A percentile compares a stretch with the other conserved stretches of the same genome.
Conservation (phyloP, 345 rosid species). For the Cardamine chenopodiifolia region DNA sequence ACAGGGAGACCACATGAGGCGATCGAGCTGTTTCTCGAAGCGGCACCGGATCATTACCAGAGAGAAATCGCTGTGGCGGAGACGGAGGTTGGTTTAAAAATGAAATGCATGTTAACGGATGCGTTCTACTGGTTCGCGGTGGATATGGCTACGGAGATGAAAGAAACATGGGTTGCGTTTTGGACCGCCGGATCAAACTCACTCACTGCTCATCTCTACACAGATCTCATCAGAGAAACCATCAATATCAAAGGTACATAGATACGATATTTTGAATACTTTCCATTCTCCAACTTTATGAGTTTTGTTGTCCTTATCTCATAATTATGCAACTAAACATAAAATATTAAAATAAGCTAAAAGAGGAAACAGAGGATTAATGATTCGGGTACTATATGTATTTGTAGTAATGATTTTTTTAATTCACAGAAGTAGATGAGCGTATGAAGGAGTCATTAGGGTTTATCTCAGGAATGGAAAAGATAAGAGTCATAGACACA, state of each 20-base stretch:
- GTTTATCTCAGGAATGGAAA: conserved; percentile 56
- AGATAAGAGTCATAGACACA: conserved; percentile 49
- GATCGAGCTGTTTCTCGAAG: conserved; percentile 51
- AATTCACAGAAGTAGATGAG: neutral
- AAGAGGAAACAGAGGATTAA: neutral
- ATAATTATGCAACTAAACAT: neutral
- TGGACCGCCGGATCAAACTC: conserved; percentile 49
- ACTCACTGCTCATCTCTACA: conserved; percentile 51
- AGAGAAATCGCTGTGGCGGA: conserved; percentile 45
- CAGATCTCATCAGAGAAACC: conserved; percentile 43
- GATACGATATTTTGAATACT: neutral
- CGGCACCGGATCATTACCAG: conserved; percentile 44
- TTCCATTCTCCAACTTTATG: neutral
- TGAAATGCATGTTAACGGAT: conserved; percentile 58
- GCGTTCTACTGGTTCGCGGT: conserved; percentile 55
- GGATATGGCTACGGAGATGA: conserved; percentile 46
- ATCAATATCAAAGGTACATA: conserved; percentile 27
- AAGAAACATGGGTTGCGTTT: conserved; percentile 54
- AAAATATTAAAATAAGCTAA: neutral
- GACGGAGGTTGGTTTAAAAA: conserved; percentile 43
- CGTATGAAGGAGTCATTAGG: conserved; percentile 40
- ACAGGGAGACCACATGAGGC: conserved; percentile 45
- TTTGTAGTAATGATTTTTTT: neutral
- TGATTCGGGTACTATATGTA: neutral
- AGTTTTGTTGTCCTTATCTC: neutral